These are phyloP conservation scores for Chlorella variabilis DNA, from an alignment of 163 green algal species.

Conservation along the genomic window DNA sequence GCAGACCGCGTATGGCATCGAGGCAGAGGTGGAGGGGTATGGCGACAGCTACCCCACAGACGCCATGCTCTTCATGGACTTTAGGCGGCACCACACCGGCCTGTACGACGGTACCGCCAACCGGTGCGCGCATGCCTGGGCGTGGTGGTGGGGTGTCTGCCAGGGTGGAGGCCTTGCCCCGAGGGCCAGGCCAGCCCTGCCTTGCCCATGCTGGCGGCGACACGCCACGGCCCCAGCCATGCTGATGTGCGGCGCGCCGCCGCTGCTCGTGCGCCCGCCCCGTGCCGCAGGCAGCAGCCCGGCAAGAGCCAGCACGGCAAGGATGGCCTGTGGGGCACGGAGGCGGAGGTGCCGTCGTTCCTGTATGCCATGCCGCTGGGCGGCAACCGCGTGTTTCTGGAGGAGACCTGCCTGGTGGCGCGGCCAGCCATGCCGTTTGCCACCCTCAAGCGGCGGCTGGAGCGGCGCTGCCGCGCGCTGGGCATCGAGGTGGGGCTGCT, in stretches of 20 bases:
- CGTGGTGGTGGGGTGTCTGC: too few species aligned
- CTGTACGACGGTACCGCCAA: conserved; percentile 68
- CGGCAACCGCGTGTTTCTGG: conserved; percentile 83
- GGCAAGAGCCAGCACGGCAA: conserved; percentile 67
- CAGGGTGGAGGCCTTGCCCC: too few species aligned
- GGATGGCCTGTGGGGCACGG: conserved; percentile 82
- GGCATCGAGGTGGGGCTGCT: conserved; percentile 75
- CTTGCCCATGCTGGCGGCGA: too few species aligned
- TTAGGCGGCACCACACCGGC: conserved; percentile 88
- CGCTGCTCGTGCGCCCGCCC: too few species aligned
- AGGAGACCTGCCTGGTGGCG: conserved; percentile 98
- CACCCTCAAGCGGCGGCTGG: conserved; percentile 89
- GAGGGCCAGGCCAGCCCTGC: too few species aligned
- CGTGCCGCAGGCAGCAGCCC: conserved; percentile 16
- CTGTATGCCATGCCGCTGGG: conserved; percentile 95
- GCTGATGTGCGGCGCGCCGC: too few species aligned
- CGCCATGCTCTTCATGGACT: conserved; percentile 99
- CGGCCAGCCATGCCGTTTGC: conserved; percentile 93
- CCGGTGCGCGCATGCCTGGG: conserved; percentile 46
- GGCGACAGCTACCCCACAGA: conserved; percentile 62
- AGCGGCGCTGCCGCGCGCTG: conserved; percentile 83
- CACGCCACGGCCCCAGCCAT: too few species aligned
- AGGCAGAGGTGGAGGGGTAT: conserved; percentile 71
- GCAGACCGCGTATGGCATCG: conserved; percentile 63
- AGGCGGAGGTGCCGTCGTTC: conserved; percentile 85